Evolutionary conservation across 495 filamentous ascomycete genomes (phyloP).

Genomic region (Trichoderma reesei): DNA sequence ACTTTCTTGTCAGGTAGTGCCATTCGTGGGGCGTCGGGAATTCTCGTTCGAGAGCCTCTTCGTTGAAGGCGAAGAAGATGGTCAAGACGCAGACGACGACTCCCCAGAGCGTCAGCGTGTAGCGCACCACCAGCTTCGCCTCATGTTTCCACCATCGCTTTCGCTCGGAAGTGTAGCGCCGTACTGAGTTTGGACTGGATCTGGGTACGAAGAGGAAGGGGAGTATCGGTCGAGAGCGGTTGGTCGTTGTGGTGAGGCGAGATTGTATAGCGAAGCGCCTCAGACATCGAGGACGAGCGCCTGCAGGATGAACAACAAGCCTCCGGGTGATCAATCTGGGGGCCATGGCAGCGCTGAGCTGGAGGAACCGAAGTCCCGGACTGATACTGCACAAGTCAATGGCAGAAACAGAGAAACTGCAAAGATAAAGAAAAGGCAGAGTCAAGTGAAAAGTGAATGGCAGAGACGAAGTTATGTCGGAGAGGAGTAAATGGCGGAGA

Average conservation of each 20-base stretch:
- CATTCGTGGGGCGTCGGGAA: conserved; percentile 72
- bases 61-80: conserved; percentile 47
- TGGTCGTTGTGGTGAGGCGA: conserved; percentile 12
- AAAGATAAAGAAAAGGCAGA: no score
- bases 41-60: conserved; percentile 60
- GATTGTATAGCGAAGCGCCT: not conserved
- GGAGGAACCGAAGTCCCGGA: conserved; percentile 3
- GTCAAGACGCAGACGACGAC: conserved; percentile 43
- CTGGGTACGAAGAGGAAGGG: conserved; percentile 60
- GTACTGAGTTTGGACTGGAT: conserved; percentile 45
- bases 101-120: conserved; percentile 45
- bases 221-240: conserved; percentile 54
- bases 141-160: conserved; percentile 58
- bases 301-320: not conserved
- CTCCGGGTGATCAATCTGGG: not conserved
- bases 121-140: conserved; percentile 50
- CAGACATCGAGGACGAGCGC: not conserved
- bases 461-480: no score
- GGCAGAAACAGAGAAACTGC: not conserved
- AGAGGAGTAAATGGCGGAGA: no score
- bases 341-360: not conserved
- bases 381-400: not conserved
- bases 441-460: no score
- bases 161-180: conserved; percentile 67
- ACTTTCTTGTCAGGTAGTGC: conserved; percentile 50